Conservation (phyloP, 2,329 filamentous ascomycete genomes). For the Curvularia lunata region DNA sequence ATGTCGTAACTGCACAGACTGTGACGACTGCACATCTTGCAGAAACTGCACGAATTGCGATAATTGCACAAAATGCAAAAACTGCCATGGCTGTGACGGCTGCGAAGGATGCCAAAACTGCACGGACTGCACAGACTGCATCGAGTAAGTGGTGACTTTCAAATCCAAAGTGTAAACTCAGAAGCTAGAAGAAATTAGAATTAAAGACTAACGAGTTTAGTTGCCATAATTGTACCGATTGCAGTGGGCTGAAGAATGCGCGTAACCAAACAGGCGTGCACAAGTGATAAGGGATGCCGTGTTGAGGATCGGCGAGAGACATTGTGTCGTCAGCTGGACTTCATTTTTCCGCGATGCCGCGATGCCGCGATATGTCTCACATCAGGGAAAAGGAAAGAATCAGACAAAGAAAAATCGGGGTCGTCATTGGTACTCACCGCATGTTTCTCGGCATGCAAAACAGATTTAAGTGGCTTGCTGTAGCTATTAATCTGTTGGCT, state of each 20-base stretch:
- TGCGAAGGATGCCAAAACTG: slow-evolving; percentile 8
- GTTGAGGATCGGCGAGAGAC: not conserved
- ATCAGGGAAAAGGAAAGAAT: not conserved
- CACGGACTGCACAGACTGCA: slow-evolving; percentile 9
- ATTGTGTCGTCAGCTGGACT: no score
- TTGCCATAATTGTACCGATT: slow-evolving; percentile 16
- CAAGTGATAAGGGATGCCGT: not conserved
- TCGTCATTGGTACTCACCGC: no score
- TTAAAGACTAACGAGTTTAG: slow-evolving; percentile 5
- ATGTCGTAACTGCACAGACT: slow-evolving; percentile 6
- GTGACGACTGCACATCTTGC: slow-evolving; percentile 4
- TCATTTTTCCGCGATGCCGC: not conserved
- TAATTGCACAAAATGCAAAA: not conserved
- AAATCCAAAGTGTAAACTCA: not conserved
- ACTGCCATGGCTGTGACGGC: slow-evolving; percentile 4
- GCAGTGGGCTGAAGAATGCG: slow-evolving; percentile 12
- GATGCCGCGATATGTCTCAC: not conserved
- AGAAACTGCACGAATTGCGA: slow-evolving; percentile 6
- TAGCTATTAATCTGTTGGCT: not conserved
- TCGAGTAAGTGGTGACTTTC: not conserved
- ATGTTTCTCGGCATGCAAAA: not conserved
- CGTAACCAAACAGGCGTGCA: slow-evolving; percentile 15
- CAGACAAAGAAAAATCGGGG: not conserved
- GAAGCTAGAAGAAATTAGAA: not conserved
- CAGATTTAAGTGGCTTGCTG: not conserved